Conservation (phyloP, 345 rosid species). For the Isatis tinctoria region DNA sequence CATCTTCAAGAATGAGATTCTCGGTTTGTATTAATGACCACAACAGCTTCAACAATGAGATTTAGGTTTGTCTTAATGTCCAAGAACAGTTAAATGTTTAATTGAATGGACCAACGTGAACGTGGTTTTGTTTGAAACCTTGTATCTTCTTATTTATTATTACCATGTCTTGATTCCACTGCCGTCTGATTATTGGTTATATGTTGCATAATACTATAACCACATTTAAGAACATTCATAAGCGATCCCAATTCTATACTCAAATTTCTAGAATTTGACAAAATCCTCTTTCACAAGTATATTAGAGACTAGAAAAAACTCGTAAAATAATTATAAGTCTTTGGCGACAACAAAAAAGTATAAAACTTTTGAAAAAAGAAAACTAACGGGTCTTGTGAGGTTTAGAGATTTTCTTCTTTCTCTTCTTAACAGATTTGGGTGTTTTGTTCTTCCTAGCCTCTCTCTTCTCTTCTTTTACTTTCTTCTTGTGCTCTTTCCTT, state of each 20-base stretch:
- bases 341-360: not conserved
- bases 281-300: not conserved
- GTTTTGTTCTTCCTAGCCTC: conserved; percentile 81
- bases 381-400: conserved; percentile 60
- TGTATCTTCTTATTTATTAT: not conserved
- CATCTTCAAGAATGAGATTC: conserved; percentile 1
- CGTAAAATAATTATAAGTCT: not conserved
- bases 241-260: not conserved
- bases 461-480: conserved; percentile 91
- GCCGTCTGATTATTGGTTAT: not conserved
- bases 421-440: conserved; percentile 87
- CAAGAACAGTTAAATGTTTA: not conserved
- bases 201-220: not conserved
- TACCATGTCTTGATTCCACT: not conserved
- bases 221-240: not conserved
- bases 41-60: not conserved
- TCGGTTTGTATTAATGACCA: too few relatives aligned
- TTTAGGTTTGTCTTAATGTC: not conserved
- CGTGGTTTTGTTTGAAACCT: not conserved
- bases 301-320: not conserved
- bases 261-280: not conserved
- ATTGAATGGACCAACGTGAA: not conserved
- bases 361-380: not conserved
- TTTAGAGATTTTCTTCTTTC: conserved; percentile 79
- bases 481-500: conserved; percentile 94